phyloP scores from a whole-genome alignment of 2,329 filamentous ascomycete genomes.

The Magnaporthales sp. region DNA sequence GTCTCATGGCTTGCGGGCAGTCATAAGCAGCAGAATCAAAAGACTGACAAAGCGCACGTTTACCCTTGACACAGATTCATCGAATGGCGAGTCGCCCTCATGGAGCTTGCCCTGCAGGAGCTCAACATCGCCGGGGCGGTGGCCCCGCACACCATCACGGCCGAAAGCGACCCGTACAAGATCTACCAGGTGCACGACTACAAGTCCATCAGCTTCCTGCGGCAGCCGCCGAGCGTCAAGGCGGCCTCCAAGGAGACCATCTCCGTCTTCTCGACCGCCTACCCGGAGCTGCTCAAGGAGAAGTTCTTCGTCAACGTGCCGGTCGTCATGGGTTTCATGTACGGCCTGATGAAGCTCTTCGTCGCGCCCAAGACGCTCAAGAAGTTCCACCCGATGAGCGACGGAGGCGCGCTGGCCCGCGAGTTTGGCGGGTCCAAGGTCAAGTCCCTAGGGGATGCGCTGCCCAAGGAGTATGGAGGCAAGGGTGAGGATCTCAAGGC shows the following conservation, averaged over 20 bases:
- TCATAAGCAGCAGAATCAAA: not conserved
- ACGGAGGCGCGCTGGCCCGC: conserved; percentile 59
- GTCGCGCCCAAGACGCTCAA: conserved; percentile 64
- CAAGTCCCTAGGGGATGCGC: conserved; percentile 45
- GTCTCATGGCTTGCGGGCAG: not conserved
- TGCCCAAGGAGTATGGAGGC: conserved; percentile 76
- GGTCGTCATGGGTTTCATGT: conserved; percentile 82
- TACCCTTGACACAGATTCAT: conserved; percentile 55
- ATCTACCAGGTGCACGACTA: conserved; percentile 94
- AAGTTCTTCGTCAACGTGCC: conserved; percentile 98
- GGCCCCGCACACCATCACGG: conserved; percentile 63
- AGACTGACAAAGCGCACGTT: not conserved
- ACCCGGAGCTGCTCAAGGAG: conserved; percentile 79
- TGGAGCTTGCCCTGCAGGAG: conserved; percentile 75
- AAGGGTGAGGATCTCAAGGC: conserved; percentile 35
- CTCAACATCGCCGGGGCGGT: conserved; percentile 51
- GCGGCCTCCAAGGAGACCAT: conserved; percentile 74
- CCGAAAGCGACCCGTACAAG: conserved; percentile 76
- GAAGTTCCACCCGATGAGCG: conserved; percentile 72
- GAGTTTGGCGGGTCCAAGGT: conserved; percentile 44
- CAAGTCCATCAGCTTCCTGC: conserved; percentile 76
- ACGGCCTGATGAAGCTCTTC: conserved; percentile 66
- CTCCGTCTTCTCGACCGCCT: conserved; percentile 68
- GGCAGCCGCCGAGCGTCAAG: conserved; percentile 69
- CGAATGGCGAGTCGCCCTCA: conserved; percentile 80